These are phyloP conservation scores for Termitomyces titanicus DNA, from an alignment of 768 basidiomycete species.

Conservation along the genomic window DNA sequence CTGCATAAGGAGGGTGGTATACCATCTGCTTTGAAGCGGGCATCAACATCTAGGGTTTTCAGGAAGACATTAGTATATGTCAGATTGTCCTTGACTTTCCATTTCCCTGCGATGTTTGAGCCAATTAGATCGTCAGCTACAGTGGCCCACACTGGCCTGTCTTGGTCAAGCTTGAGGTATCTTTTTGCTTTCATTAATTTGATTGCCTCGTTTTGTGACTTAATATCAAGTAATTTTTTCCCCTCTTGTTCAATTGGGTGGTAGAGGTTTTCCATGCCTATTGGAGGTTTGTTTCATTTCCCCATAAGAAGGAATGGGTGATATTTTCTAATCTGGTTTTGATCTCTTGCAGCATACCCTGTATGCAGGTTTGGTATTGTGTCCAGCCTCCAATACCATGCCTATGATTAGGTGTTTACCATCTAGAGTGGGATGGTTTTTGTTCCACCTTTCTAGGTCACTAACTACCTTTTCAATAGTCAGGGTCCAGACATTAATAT, in stretches of 20 bases:
- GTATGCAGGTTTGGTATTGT: not conserved
- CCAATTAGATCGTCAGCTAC: not conserved
- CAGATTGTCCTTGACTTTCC: not conserved
- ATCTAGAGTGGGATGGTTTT: no score
- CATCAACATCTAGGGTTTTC: not conserved
- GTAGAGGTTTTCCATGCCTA: no score
- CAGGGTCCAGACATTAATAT: no score
- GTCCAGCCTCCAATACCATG: not conserved
- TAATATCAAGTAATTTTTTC: not conserved
- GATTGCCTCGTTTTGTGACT: not conserved
- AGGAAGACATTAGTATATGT: not conserved
- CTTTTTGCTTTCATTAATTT: not conserved
- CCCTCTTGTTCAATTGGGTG: not conserved
- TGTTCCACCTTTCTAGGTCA: no score
- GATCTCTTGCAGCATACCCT: not conserved
- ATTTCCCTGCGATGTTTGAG: slow-evolving; percentile 6
- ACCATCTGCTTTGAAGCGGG: not conserved
- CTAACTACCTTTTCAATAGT: no score
- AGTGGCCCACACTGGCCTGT: not conserved
- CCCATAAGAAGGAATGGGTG: not conserved
- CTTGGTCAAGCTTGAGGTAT: not conserved
- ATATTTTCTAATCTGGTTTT: not conserved
- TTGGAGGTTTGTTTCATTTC: no score
- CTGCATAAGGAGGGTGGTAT: not conserved
- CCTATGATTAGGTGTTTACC: not conserved